Evolutionary conservation across 2,329 filamentous ascomycete species (phyloP).

Genomic region (Mycosphaerelloides madeirae): DNA sequence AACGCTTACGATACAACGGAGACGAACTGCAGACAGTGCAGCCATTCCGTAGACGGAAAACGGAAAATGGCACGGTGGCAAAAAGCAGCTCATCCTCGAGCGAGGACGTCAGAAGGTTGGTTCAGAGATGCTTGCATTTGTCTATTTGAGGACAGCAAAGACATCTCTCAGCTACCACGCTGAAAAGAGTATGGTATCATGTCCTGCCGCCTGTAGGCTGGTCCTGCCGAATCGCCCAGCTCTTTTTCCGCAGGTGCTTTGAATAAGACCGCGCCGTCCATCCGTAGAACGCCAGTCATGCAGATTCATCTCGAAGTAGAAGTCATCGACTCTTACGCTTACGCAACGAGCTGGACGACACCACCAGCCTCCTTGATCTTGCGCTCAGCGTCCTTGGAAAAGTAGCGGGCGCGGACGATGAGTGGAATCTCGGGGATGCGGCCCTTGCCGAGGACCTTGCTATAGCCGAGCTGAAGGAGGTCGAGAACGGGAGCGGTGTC

Average conservation of each 20-base stretch:
- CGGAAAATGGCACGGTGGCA: too few relatives aligned
- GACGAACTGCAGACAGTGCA: background rate
- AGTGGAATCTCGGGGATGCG: conserved; percentile 87
- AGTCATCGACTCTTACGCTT: conserved; percentile 38
- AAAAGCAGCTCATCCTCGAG: conserved; percentile 28
- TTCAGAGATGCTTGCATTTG: conserved; percentile 48
- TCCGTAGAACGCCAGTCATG: conserved; percentile 15
- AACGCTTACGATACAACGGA: too few relatives aligned
- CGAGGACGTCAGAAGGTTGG: conserved; percentile 41
- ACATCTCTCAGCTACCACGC: conserved; percentile 52
- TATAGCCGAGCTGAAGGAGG: conserved; percentile 94
- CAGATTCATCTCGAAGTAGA: conserved; percentile 6
- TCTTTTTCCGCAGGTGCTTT: conserved; percentile 9
- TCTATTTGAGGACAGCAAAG: conserved; percentile 35
- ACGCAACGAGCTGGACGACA: conserved; percentile 92
- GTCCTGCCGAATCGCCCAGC: conserved; percentile 11
- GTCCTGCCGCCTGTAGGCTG: conserved; percentile 12
- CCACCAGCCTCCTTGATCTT: conserved; percentile 99
- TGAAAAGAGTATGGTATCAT: conserved; percentile 33
- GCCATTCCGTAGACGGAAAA: too few relatives aligned
- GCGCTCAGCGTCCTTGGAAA: conserved; percentile 92
- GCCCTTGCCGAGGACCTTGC: conserved; percentile 98
- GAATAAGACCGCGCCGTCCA: conserved; percentile 9
- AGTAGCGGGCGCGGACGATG: conserved; percentile 91
- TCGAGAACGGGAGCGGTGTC: conserved; percentile 97